Percentiles rank a stretch among this genome's conserved stretches.
These are phyloP conservation scores for Vachellia pachyceras DNA, from an alignment of 306 rosid species.

Conservation along the genomic window DNA sequence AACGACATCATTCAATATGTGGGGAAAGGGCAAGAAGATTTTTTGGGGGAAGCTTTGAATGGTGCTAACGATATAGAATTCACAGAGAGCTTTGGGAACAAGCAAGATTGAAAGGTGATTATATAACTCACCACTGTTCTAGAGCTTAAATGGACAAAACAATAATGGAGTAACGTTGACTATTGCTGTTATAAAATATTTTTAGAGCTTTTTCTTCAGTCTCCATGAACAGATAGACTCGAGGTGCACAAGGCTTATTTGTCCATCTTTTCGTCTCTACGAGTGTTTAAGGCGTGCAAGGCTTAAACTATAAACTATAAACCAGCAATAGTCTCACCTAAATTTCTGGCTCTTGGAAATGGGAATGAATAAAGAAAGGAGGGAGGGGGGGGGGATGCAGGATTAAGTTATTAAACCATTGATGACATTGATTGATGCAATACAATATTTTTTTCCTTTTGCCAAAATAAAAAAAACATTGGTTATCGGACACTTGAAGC, in stretches of 20 bases:
- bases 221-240: not conserved
- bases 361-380: too few species aligned
- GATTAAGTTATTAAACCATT: not conserved
- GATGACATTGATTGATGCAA: not conserved
- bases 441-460: too few species aligned
- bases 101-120: not conserved
- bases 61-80: not conserved
- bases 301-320: not conserved
- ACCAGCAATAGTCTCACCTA: not conserved
- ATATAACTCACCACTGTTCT: not conserved
- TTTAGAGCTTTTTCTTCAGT: not conserved
- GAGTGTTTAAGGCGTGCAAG: conserved; percentile 23
- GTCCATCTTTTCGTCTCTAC: too few species aligned
- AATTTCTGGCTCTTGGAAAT: not conserved
- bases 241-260: not conserved
- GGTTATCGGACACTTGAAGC: not conserved
- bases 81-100: not conserved
- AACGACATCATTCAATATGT: conserved; percentile 35
- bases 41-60: not conserved
- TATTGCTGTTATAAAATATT: not conserved
- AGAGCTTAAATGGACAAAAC: not conserved
- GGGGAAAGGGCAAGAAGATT: not conserved
- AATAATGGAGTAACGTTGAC: not conserved
- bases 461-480: too few species aligned
- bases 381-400: too few species aligned